Base-by-base conservation (phyloP, 2,329 filamentous ascomycete genomes). In the Zasmidium angulare region DNA sequence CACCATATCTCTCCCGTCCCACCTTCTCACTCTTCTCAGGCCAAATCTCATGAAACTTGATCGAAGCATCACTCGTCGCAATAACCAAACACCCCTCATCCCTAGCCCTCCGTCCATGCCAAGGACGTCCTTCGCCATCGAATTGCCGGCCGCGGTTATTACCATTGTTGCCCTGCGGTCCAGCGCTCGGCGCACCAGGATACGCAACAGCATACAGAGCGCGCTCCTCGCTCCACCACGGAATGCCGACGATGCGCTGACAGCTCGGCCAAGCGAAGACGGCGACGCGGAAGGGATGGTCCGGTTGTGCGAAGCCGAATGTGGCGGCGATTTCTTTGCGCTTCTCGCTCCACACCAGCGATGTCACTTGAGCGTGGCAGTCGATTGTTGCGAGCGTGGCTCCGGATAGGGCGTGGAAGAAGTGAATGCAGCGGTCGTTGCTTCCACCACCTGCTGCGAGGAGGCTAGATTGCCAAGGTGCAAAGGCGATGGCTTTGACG, bases 1-100 rank as follows among this genome's bases (percentile, higher is more conserved):
- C 26, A 46, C 26, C 40, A 46, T 36, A 19, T 14, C 29, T 10
- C 29, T 52, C 22, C 48, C 49, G 17, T 17, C 49, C 17, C 9
- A 47, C 43, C 26, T 52, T 48, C 47, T 55, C 52, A 20, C 40
- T 21, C 79, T 75, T 20, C 81, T 73, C 71, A 20, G 67, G 63
- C 95, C 93, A 98, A 11, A 99, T 86, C 77, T 98, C 93, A 74
- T 98, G 92, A 69, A 98, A 98, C 72, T 95, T 95, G 74, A 98
- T 89, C 67, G 86, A 96, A 72, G 91, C 88, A 75, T 98, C 93
- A 71, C 92, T 96, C 47, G 91, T 89, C 17, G 93, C 93, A 55
- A 99, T 89, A 19, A 97, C 89, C 66, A 99, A 88, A 72, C 92
- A 96, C 0, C 90, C 91, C 68, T 93, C 90, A 64, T 86, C 82